phyloP scores from a whole-genome alignment of 2,329 filamentous ascomycete genomes.

The Aureobasidium subglaciale region DNA sequence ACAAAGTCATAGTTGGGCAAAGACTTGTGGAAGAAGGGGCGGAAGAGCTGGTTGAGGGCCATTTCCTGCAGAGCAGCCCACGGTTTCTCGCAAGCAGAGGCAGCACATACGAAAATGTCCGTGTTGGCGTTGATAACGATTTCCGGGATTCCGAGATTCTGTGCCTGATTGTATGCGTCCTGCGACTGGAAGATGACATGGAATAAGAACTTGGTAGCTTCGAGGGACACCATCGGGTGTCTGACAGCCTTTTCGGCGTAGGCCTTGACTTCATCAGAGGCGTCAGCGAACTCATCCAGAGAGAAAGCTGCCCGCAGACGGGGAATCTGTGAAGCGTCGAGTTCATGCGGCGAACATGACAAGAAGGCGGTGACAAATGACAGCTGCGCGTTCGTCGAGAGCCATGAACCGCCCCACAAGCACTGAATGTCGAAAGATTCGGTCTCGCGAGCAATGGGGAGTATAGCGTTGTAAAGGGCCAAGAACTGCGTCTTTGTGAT shows the following conservation, averaged over 20 bases:
- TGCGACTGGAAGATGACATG: slow-evolving; percentile 54
- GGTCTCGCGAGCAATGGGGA: slow-evolving; percentile 59
- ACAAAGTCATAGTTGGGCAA: slow-evolving; percentile 79
- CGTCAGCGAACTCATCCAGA: slow-evolving; percentile 54
- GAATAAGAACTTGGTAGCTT: slow-evolving; percentile 66
- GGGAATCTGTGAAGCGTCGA: slow-evolving; percentile 81
- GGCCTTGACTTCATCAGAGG: slow-evolving; percentile 52
- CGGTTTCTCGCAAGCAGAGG: slow-evolving; percentile 68
- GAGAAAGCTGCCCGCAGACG: slow-evolving; percentile 72
- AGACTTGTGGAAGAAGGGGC: slow-evolving; percentile 73
- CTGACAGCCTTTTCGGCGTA: slow-evolving; percentile 63
- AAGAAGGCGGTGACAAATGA: slow-evolving; percentile 90
- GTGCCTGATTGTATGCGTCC: slow-evolving; percentile 49
- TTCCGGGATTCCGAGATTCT: slow-evolving; percentile 52
- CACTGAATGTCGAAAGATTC: slow-evolving; percentile 72
- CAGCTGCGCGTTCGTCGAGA: slow-evolving; percentile 76
- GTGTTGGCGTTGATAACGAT: slow-evolving; percentile 63
- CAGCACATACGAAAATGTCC: slow-evolving; percentile 71
- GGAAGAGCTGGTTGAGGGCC: slow-evolving; percentile 69
- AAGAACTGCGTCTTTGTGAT: slow-evolving; percentile 76
- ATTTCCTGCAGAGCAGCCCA: slow-evolving; percentile 70
- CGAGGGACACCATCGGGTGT: slow-evolving; percentile 81
- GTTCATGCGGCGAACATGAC: slow-evolving; percentile 63
- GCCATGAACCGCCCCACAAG: slow-evolving; percentile 78
- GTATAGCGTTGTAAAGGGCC: slow-evolving; percentile 68